Conservation (phyloP, 495 filamentous ascomycete genomes). For the Penicillium samsonianum region DNA sequence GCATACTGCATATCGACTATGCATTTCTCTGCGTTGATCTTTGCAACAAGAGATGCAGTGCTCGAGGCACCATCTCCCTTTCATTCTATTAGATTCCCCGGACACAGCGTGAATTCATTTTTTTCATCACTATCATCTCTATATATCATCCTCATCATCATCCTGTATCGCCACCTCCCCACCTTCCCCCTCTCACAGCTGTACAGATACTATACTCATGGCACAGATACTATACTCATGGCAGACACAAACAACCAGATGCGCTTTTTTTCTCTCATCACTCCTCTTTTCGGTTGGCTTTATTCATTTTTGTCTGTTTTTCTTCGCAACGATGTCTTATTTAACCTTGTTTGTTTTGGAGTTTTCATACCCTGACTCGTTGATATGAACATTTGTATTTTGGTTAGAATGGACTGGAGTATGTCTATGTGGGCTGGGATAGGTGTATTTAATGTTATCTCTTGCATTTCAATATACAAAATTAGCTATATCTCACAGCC, state of each 20-base stretch:
- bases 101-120: constrained; percentile 26
- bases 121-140: constrained; percentile 12
- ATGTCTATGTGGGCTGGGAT: background rate
- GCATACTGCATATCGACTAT: constrained; percentile 4
- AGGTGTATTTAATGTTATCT: constrained; percentile 8
- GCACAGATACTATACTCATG: constrained; percentile 9
- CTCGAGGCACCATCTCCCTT: constrained; percentile 18
- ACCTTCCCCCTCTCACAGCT: background rate
- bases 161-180: background rate
- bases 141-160: constrained; percentile 6
- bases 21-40: constrained; percentile 7
- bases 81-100: constrained; percentile 35
- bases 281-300: background rate
- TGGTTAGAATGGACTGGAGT: constrained; percentile 12
- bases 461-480: constrained; percentile 1
- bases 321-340: constrained; percentile 5
- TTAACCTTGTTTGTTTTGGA: constrained; percentile 6
- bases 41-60: constrained; percentile 17
- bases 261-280: background rate
- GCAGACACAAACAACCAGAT: background rate
- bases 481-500: background rate
- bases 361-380: constrained; percentile 16
- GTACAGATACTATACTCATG: constrained; percentile 10
- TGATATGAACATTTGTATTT: constrained; percentile 8
- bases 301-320: background rate